A percentile compares a stretch with the other conserved stretches of the same genome.
phyloP scores from a whole-genome alignment of 352 stramenopile genomes.

The Globisporangium spiculum region DNA sequence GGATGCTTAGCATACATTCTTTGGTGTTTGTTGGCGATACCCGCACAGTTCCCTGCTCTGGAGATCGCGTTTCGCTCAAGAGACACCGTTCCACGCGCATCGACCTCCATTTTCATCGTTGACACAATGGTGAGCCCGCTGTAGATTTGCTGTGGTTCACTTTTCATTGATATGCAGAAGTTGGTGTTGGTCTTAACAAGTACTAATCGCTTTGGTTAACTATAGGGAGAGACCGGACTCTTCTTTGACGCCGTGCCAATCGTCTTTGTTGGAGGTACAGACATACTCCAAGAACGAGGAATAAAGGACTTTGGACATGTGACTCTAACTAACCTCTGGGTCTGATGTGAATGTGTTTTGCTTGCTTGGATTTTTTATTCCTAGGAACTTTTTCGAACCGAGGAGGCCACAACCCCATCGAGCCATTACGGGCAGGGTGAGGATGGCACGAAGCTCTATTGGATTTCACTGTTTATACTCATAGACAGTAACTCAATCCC shows the following conservation, averaged over 20 bases:
- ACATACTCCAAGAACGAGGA: no score
- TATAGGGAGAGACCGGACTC: constrained; percentile 56
- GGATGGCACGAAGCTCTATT: no score
- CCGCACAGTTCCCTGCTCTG: constrained; percentile 36
- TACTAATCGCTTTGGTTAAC: neutral
- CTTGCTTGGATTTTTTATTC: no score
- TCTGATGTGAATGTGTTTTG: no score
- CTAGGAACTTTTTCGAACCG: constrained; percentile 49
- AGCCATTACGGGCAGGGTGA: constrained; percentile 60
- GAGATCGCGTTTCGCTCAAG: constrained; percentile 35
- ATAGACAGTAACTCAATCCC: no score
- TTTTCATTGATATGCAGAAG: no score
- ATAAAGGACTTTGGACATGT: no score
- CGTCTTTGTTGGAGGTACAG: constrained; percentile 55
- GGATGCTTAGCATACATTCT: no score
- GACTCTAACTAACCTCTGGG: no score
- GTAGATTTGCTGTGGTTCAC: neutral
- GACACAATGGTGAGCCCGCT: constrained; percentile 50
- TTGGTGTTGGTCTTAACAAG: neutral
- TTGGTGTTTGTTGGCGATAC: neutral
- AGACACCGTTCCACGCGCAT: constrained; percentile 24
- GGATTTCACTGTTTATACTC: no score
- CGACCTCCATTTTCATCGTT: constrained; percentile 54
- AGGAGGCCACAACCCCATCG: constrained; percentile 76
- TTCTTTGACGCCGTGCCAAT: constrained; percentile 47